Base-by-base conservation (phyloP, 2,329 filamentous ascomycete genomes). In the Diaporthe sp. region DNA sequence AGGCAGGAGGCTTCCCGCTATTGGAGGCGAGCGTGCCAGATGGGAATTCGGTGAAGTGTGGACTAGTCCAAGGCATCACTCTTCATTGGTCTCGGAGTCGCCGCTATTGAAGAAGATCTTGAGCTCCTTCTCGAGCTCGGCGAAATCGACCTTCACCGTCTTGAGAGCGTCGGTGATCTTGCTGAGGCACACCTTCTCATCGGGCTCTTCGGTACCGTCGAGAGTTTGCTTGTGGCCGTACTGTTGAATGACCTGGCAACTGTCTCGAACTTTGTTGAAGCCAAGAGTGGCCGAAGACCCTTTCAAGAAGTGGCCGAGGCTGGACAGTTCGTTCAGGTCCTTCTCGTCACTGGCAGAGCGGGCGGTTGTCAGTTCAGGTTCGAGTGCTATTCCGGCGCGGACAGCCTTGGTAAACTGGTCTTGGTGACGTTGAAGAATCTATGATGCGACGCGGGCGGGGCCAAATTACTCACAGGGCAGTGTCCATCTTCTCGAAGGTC, bases 191-290 rank as follows among this genome's bases (percentile, higher is more conserved):
- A 91, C 86, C 3, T 92, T 87, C 76, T 93, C 88, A 80, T 97
- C 92, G 2, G 87, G 86, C 82, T 95, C 92, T 74, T 88, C 86
- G 8, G 88, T 89, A 57, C 95, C 95, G 58, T 94, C 93, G 76
- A 94, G 91, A 80, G 96, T 95, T 85, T 96, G 95, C 81, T 90
- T 89, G 81, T 94, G 94, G 79, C 96, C 96, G 83, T 93, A 97
- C 82, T 98, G 94, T 85, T 99, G 96, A 81, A 99, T 98, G 88
- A 97, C 95, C 86, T 98, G 96, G 86, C 97, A 99, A 77, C 92
- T 93, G 82, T 98, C 95, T 84, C 95, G 94, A 81, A 99, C 94
- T 84, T 97, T 97, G 81, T 91, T 93, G 73, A 98, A 90, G 61
- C 97, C 97, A 72, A 99, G 90, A 5, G 97, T 98, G 53, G 97